A percentile compares a stretch with the other conserved stretches of the same genome.
Evolutionary conservation across 2,329 filamentous ascomycete species (phyloP).

Genomic region (Aureobasidium sp.): DNA sequence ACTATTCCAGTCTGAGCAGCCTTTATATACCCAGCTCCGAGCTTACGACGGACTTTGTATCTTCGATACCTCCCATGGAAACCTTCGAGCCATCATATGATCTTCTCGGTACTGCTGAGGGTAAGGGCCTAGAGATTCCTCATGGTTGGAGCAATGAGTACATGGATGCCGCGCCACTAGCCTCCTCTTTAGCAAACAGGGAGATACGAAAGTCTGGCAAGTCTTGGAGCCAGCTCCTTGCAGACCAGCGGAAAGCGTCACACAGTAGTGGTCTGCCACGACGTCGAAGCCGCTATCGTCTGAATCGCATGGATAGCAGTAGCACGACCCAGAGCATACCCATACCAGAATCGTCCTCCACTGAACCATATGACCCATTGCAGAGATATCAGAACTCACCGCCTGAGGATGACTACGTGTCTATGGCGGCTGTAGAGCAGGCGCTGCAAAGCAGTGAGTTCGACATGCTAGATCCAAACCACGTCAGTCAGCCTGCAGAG

Average conservation of each 20-base stretch:
- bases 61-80: background rate
- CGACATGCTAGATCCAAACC: background rate
- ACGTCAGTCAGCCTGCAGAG: background rate
- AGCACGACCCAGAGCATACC: background rate
- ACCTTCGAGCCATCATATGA: background rate
- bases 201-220: conserved; percentile 1
- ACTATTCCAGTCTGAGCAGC: background rate
- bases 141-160: background rate
- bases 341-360: background rate
- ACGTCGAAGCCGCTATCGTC: conserved; percentile 2
- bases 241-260: background rate
- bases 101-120: background rate
- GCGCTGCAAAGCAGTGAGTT: conserved; percentile 38
- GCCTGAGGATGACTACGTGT: conserved; percentile 62
- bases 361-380: conserved; percentile 29
- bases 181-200: background rate
- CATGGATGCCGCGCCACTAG: background rate
- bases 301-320: background rate
- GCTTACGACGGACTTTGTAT: background rate
- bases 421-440: conserved; percentile 56
- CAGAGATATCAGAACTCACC: conserved; percentile 62
- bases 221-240: conserved; percentile 8
- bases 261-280: conserved; percentile 4
- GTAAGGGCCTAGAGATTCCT: background rate
- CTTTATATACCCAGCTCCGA: background rate